These are phyloP conservation scores for Mucor lusitanicus DNA, from an alignment of 371 early-diverging fungal genomes.

Conservation along the genomic window DNA sequence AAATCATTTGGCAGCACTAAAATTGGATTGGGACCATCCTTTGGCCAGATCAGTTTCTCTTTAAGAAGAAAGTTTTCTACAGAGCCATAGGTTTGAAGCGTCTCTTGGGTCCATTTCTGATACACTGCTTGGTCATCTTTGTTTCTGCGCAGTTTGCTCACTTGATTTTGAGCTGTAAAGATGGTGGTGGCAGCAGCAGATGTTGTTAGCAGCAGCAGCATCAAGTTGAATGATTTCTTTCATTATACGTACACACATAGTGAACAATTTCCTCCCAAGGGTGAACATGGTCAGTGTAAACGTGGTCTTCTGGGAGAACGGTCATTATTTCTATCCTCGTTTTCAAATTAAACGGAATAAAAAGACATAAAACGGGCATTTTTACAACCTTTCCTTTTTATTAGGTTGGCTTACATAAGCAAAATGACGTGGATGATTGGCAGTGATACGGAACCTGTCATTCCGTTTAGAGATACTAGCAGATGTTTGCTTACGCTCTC, in stretches of 20 bases:
- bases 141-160: slow-evolving; percentile 32
- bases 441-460: neutral
- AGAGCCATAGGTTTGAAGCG: slow-evolving; percentile 42
- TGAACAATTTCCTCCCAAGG: slow-evolving; percentile 41
- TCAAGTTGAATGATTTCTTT: neutral
- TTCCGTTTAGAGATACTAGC: too few species aligned
- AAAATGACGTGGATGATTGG: neutral
- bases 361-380: neutral
- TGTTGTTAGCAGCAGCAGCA: too few species aligned
- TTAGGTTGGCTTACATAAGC: neutral
- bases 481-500: too few species aligned
- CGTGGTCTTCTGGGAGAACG: neutral
- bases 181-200: neutral
- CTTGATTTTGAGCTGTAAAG: slow-evolving; percentile 40
- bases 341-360: neutral
- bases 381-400: neutral
- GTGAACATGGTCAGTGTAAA: slow-evolving; percentile 33
- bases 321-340: neutral
- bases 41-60: slow-evolving; percentile 46
- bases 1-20: slow-evolving; percentile 63
- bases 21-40: slow-evolving; percentile 17
- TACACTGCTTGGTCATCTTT: slow-evolving; percentile 33
- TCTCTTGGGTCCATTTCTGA: slow-evolving; percentile 36
- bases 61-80: slow-evolving; percentile 42
- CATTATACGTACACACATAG: slow-evolving; percentile 32